Evolutionary conservation across 108 stramenopile species (phyloP).

Genomic region (Cyclotella kingstonii): DNA sequence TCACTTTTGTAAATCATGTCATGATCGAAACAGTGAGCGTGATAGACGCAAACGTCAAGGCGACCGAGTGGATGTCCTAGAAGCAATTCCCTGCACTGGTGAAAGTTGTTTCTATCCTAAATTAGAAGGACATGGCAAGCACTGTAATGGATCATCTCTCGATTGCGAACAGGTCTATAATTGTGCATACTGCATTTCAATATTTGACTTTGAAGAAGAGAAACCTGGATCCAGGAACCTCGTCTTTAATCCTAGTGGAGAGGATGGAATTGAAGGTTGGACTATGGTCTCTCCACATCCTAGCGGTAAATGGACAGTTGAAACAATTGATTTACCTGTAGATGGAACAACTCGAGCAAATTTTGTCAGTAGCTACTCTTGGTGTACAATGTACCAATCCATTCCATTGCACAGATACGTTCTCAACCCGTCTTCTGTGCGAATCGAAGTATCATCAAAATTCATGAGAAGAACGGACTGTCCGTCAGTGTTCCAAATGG

Average conservation of each 20-base stretch:
- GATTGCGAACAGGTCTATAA: conserved; percentile 66
- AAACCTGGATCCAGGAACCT: conserved; percentile 57
- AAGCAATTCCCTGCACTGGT: conserved; percentile 52
- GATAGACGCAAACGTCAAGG: conserved; percentile 14
- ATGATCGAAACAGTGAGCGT: conserved; percentile 52
- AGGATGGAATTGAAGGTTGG: conserved; percentile 49
- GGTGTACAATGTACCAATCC: conserved; percentile 55
- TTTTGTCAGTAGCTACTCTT: conserved; percentile 53
- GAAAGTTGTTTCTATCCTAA: conserved; percentile 58
- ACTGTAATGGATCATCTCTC: conserved; percentile 51
- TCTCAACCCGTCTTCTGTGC: conserved; percentile 19
- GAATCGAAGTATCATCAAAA: conserved; percentile 57
- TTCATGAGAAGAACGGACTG: conserved; percentile 70
- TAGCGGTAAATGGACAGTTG: conserved; percentile 35
- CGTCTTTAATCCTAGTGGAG: conserved; percentile 60
- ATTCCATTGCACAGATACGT: conserved; percentile 31
- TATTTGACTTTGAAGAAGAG: neutral
- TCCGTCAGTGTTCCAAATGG: conserved; percentile 58
- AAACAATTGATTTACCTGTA: conserved; percentile 39
- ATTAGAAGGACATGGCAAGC: conserved; percentile 17
- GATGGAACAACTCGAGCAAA: conserved; percentile 45
- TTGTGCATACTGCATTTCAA: conserved; percentile 48
- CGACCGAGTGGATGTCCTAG: conserved; percentile 15
- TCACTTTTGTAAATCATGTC: conserved; percentile 62
- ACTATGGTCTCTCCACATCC: neutral